Conservation (phyloP, 2,329 filamentous ascomycete genomes). For the Plenodomus tracheiphilus region DNA sequence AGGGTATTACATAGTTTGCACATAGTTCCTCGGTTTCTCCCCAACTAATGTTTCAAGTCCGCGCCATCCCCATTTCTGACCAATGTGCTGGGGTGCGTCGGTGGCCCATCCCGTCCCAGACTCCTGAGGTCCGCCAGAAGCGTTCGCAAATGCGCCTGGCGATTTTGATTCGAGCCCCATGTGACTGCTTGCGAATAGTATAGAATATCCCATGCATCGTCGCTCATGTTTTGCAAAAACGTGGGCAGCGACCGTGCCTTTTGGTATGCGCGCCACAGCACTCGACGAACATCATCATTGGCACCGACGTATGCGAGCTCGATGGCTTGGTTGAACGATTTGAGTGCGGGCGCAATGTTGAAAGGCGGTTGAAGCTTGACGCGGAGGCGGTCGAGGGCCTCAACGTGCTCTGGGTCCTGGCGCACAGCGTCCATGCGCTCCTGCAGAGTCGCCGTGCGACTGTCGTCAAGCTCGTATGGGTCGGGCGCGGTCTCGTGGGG, state of each 20-base stretch:
- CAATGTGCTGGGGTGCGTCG: constrained; percentile 33
- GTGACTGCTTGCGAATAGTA: constrained; percentile 45
- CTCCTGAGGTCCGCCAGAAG: constrained; percentile 35
- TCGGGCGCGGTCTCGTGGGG: constrained; percentile 32
- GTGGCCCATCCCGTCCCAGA: constrained; percentile 39
- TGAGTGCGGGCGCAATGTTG: constrained; percentile 36
- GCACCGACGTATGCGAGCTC: constrained; percentile 41
- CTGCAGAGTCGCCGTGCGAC: constrained; percentile 26
- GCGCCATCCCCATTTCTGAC: not conserved
- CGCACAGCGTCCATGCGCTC: constrained; percentile 30
- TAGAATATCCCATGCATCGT: constrained; percentile 44
- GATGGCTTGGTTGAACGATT: constrained; percentile 41
- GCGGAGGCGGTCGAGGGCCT: constrained; percentile 29
- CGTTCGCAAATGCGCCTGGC: constrained; percentile 32
- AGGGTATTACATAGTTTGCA: too few species aligned
- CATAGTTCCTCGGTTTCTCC: not conserved
- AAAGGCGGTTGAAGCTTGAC: constrained; percentile 36
- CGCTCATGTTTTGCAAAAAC: constrained; percentile 35
- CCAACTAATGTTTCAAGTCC: not conserved
- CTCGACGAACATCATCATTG: constrained; percentile 40
- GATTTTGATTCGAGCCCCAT: constrained; percentile 40
- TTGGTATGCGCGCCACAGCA: constrained; percentile 42
- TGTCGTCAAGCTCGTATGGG: constrained; percentile 27
- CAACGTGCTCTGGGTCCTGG: constrained; percentile 34
- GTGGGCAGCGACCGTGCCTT: constrained; percentile 38